A percentile compares a stretch with the other conserved stretches of the same genome.
phyloP scores from a whole-genome alignment of 352 stramenopile genomes.

The Globisporangium sylvaticum region DNA sequence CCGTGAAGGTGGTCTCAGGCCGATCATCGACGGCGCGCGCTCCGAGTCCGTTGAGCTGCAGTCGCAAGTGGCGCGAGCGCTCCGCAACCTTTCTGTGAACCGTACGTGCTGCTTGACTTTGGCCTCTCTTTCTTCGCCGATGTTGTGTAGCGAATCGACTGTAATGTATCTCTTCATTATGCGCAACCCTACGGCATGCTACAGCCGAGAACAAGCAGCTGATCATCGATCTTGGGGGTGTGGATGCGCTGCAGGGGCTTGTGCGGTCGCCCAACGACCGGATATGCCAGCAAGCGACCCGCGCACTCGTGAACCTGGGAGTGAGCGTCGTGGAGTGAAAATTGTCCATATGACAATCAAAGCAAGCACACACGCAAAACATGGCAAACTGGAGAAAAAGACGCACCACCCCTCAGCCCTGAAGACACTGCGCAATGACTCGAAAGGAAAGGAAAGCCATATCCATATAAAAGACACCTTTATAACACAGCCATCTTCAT shows the following conservation, averaged over 20 bases:
- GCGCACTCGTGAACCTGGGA: slow-evolving; percentile 86
- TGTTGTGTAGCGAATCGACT: neutral
- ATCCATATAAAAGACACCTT: slow-evolving; percentile 1
- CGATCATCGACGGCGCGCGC: slow-evolving; percentile 84
- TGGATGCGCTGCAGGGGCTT: slow-evolving; percentile 78
- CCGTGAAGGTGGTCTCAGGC: slow-evolving; percentile 80
- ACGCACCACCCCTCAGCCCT: slow-evolving; percentile 12
- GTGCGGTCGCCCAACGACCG: slow-evolving; percentile 78
- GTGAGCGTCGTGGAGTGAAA: slow-evolving; percentile 75
- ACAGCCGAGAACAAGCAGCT: slow-evolving; percentile 87
- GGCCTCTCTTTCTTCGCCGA: neutral
- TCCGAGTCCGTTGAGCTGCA: slow-evolving; percentile 84
- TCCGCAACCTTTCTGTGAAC: slow-evolving; percentile 93
- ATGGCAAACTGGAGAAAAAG: slow-evolving; percentile 14
- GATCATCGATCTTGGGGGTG: slow-evolving; percentile 78
- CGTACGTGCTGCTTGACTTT: slow-evolving; percentile 40
- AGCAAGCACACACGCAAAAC: neutral
- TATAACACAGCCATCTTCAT: neutral
- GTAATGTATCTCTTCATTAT: neutral
- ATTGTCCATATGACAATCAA: neutral
- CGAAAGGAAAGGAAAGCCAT: neutral
- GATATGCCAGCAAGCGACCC: slow-evolving; percentile 87
- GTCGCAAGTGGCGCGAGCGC: slow-evolving; percentile 84
- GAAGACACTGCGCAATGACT: neutral
- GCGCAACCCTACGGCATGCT: slow-evolving; percentile 1